These are phyloP conservation scores for Monascus ruber DNA, from an alignment of 2,329 filamentous ascomycete genomes.

Conservation along the genomic window DNA sequence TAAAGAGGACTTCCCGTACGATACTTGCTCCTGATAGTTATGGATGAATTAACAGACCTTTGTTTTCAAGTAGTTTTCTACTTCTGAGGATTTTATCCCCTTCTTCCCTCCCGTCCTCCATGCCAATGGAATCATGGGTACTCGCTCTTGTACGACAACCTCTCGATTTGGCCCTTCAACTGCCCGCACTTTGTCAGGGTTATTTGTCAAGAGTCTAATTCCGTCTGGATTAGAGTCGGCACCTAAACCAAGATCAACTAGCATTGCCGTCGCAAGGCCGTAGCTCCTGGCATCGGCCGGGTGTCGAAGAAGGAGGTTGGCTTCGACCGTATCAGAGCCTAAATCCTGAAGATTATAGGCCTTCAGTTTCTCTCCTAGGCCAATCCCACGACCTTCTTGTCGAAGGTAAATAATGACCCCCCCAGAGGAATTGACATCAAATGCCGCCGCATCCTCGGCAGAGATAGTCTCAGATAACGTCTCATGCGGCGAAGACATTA, in stretches of 20 bases:
- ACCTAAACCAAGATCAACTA: conserved; percentile 67
- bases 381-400: conserved; percentile 92
- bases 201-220: conserved; percentile 82
- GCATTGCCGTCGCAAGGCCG: conserved; percentile 89
- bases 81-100: conserved; percentile 76
- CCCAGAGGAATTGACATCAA: conserved; percentile 45
- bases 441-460: conserved; percentile 11
- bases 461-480: conserved; percentile 15
- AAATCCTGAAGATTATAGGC: conserved; percentile 96
- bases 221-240: conserved; percentile 48
- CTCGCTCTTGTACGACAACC: conserved; percentile 74
- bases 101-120: conserved; percentile 71
- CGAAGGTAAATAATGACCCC: conserved; percentile 93
- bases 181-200: conserved; percentile 90
- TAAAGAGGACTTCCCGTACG: background rate
- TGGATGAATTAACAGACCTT: conserved; percentile 52
- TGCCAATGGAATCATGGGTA: conserved; percentile 88
- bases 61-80: conserved; percentile 86
- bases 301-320: conserved; percentile 80
- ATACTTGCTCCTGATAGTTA: background rate
- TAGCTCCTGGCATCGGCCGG: conserved; percentile 92
- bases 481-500: conserved; percentile 63
- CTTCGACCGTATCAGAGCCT: conserved; percentile 94
- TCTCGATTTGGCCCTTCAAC: conserved; percentile 87
- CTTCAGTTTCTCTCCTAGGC: conserved; percentile 88